These are phyloP conservation scores for Durio zibethinus DNA, from an alignment of 345 rosid species.

Conservation along the genomic window DNA sequence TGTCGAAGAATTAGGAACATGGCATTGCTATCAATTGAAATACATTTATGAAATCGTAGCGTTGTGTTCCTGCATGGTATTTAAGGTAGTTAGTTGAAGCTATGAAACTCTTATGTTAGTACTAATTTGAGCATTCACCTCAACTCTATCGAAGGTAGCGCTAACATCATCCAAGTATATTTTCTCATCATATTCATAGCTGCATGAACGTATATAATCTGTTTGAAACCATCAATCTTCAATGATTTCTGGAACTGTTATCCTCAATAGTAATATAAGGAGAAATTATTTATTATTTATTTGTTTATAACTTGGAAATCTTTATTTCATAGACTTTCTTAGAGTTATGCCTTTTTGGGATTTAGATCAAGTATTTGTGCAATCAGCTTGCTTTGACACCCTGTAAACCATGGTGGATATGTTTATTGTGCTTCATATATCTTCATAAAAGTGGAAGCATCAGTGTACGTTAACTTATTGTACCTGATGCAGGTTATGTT, in stretches of 20 bases:
- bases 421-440: neutral
- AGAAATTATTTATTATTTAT: neutral
- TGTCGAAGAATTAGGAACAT: neutral
- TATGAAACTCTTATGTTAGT: constrained; percentile 2
- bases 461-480: neutral
- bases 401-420: constrained; percentile 3
- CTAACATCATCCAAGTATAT: constrained; percentile 48
- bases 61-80: constrained; percentile 48
- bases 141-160: constrained; percentile 50
- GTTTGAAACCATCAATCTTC: constrained; percentile 79
- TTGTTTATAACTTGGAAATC: no score
- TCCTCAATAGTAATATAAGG: constrained; percentile 44
- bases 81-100: constrained; percentile 11
- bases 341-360: neutral
- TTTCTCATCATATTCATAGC: constrained; percentile 33
- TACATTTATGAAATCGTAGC: constrained; percentile 71
- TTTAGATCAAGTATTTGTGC: neutral
- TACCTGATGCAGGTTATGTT: neutral
- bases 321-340: neutral
- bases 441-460: neutral
- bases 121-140: constrained; percentile 39
- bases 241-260: constrained; percentile 58
- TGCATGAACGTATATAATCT: constrained; percentile 51
- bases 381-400: constrained; percentile 1
- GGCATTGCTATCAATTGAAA: constrained; percentile 94